A percentile compares a stretch with the other conserved stretches of the same genome.
These are phyloP conservation scores for Penicillium fimorum DNA, from an alignment of 495 filamentous ascomycete species.

Conservation along the genomic window DNA sequence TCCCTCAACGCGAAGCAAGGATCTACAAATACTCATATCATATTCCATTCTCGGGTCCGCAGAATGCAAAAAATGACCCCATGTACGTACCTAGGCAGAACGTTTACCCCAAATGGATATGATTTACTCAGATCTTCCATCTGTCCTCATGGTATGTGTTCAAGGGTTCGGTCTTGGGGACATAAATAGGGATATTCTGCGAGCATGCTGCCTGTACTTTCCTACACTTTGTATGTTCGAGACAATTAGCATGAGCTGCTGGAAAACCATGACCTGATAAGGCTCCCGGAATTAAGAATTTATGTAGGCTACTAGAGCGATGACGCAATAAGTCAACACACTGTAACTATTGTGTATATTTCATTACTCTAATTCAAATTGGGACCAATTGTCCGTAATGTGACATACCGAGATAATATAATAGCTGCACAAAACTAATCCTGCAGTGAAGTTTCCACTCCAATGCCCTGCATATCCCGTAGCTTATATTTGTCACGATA, in stretches of 20 bases:
- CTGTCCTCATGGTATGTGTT: background rate
- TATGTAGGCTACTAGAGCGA: background rate
- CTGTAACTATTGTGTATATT: background rate
- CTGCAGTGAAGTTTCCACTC: background rate
- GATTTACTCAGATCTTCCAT: background rate
- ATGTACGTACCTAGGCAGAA: background rate
- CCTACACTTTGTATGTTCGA: background rate
- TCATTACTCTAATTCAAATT: background rate
- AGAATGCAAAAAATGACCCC: no score
- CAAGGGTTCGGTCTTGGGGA: background rate
- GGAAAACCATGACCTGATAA: background rate
- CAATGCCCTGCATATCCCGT: background rate
- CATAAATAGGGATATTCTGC: background rate
- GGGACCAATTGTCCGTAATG: background rate
- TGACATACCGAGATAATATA: background rate
- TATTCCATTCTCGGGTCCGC: no score
- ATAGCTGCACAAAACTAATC: background rate
- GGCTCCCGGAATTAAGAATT: background rate
- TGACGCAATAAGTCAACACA: background rate
- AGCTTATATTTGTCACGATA: background rate
- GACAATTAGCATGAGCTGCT: background rate
- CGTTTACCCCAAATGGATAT: background rate
- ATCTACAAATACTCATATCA: background rate
- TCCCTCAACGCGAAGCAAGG: background rate
- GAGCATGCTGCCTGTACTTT: background rate